phyloP scores from a whole-genome alignment of 306 rosid species.

The Comarum palustre region DNA sequence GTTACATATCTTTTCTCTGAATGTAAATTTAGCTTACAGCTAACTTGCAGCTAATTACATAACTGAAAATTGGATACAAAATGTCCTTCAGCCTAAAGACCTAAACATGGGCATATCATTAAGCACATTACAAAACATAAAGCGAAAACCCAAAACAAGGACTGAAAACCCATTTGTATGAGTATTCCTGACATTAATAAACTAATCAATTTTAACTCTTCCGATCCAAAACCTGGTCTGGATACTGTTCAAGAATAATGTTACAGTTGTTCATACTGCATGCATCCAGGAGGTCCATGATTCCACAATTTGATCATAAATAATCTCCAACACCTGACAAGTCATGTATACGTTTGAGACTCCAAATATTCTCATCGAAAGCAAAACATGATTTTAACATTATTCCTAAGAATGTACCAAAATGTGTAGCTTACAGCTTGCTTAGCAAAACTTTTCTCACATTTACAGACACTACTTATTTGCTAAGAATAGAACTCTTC shows the following conservation, averaged over 20 bases:
- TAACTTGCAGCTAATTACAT: background rate
- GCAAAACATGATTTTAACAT: background rate
- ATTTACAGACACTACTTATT: background rate
- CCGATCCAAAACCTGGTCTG: constrained; percentile 39
- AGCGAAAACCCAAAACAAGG: background rate
- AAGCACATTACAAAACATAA: background rate
- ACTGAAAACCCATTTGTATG: background rate
- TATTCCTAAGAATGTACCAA: background rate
- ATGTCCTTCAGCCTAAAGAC: background rate
- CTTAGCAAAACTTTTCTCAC: background rate
- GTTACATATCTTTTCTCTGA: background rate
- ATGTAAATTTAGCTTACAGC: background rate
- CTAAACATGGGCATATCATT: background rate
- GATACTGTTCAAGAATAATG: constrained; percentile 45
- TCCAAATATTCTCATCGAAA: background rate
- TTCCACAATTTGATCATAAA: constrained; percentile 66
- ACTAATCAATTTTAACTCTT: constrained; percentile 25
- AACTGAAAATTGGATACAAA: background rate
- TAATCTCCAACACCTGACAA: constrained; percentile 73
- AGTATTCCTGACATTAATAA: background rate
- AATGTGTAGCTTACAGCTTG: background rate
- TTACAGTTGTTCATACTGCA: constrained; percentile 43
- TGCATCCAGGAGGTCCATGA: constrained; percentile 67
- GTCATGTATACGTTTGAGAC: background rate
- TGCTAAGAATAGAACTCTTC: background rate